phyloP scores from a whole-genome alignment of 2,329 filamentous ascomycete genomes.

The Aureobasidium sp. region DNA sequence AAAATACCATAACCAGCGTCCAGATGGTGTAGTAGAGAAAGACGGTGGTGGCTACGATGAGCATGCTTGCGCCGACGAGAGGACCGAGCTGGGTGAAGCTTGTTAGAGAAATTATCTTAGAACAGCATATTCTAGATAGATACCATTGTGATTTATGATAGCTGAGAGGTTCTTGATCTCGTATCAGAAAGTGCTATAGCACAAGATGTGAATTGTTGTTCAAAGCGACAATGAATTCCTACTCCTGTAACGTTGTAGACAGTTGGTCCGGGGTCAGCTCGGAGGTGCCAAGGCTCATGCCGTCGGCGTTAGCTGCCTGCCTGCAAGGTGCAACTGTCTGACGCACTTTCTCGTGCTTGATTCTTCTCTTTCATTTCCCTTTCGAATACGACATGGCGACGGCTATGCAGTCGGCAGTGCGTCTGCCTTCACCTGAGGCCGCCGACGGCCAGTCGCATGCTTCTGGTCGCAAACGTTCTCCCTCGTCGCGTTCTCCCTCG shows the following conservation, averaged over 20 bases:
- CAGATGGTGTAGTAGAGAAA: conserved; percentile 95
- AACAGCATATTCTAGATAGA: too few relatives aligned
- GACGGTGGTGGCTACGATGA: conserved; percentile 63
- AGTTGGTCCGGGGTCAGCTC: conserved; percentile 5
- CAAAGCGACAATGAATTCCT: neutral
- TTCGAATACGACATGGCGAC: conserved; percentile 10
- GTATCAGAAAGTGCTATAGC: neutral
- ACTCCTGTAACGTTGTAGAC: neutral
- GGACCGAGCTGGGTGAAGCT: conserved; percentile 68
- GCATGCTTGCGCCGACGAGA: conserved; percentile 69
- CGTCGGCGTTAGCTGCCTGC: neutral
- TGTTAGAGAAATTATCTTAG: neutral
- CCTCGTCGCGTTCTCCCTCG: conserved; percentile 29
- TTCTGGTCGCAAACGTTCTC: conserved; percentile 26
- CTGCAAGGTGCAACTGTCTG: neutral
- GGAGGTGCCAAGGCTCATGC: neutral
- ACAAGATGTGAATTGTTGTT: neutral
- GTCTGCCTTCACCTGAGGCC: conserved; percentile 16
- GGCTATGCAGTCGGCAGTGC: conserved; percentile 17
- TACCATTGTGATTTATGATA: conserved; percentile 15
- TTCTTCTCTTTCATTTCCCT: neutral
- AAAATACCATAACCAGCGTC: conserved; percentile 86
- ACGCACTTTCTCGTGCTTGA: neutral
- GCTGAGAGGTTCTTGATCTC: neutral
- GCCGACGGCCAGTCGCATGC: conserved; percentile 11